These are phyloP conservation scores for Chloranthus sessilifolius DNA, from an alignment of 164 flowering plant genomes.

Conservation along the genomic window DNA sequence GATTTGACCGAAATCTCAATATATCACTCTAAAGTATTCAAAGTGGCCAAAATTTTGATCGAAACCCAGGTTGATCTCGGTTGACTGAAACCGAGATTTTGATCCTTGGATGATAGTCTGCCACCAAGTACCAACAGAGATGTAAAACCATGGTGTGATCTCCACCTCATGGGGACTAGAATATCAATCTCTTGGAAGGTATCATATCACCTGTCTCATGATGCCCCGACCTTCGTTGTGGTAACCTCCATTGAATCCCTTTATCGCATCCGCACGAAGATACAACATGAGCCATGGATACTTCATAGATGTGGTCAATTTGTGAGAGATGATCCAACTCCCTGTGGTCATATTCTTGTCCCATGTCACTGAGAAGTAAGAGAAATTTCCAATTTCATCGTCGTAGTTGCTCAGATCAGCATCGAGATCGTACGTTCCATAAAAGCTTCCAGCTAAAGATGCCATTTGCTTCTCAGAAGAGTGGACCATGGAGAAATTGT, in stretches of 20 bases:
- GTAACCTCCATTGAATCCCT: conserved; percentile 43
- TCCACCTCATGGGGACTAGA: too few relatives aligned
- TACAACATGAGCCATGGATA: conserved; percentile 52
- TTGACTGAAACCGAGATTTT: conserved; percentile 42
- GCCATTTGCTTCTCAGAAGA: neutral
- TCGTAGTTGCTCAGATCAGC: conserved; percentile 11
- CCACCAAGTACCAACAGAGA: too few relatives aligned
- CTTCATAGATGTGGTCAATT: conserved; percentile 21
- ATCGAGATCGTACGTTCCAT: conserved; percentile 24
- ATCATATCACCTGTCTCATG: conserved; percentile 29
- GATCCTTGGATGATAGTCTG: too few relatives aligned
- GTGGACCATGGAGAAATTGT: conserved; percentile 14
- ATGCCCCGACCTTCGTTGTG: conserved; percentile 34
- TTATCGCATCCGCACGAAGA: conserved; percentile 43
- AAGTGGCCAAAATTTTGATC: too few relatives aligned
- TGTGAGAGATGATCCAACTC: conserved; percentile 25
- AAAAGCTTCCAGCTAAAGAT: conserved; percentile 17
- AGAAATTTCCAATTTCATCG: conserved; percentile 10
- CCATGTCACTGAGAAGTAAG: conserved; percentile 24
- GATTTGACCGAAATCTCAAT: too few relatives aligned
- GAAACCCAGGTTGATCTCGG: too few relatives aligned
- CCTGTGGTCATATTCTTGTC: conserved; percentile 19
- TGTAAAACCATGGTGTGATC: too few relatives aligned
- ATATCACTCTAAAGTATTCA: too few relatives aligned
- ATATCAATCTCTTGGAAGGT: too few relatives aligned